Base-by-base conservation (phyloP, 164 flowering plant species). In the Amborella trichopoda region DNA sequence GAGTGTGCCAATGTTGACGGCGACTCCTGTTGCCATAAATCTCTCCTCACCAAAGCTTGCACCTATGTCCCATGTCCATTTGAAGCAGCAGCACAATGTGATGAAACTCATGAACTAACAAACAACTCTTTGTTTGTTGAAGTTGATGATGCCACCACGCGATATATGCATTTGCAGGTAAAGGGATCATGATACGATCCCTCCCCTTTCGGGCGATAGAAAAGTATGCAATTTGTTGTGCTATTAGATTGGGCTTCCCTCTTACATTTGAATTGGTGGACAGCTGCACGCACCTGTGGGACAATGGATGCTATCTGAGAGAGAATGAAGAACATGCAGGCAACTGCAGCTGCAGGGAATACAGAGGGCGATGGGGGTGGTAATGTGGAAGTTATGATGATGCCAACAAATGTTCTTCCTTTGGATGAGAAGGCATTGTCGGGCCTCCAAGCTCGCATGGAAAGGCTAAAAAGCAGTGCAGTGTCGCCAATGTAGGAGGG, bases 401-500 rank as follows among this genome's bases (percentile, higher is more conserved):
- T 62, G 3, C 89, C 73, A 45, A 24, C 75, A 17, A 72, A 73
- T 9, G 80, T 80, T 43, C 82, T 77, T 49, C 95, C 95, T 2
- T 77, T 88, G 90, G 96, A 91, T 44, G 99, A 82, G 72, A 87
- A 77, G 53, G 99, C 96, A 1, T 54, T 91, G 39, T 87, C 95
- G 8, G 99, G 96, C 32, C 80, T 91, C 48, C 99, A 91, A 60
- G 99, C 96, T 5, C 83, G 99, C 21, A 91, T 91, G 99, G 94
- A 91, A 56, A 79, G 99, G 59, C 83, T 91, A 3, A 91, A 91
- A 72, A 78, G 90, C 39, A 95, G 96, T n/a, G n/a, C n/a, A n/a
- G n/a, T n/a, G n/a, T n/a, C n/a, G n/a, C n/a, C n/a, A n/a, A n/a
- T n/a, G n/a, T n/a, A n/a, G n/a, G n/a, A n/a, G n/a, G n/a, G n/a